These are phyloP conservation scores for Lentinula boryana DNA, from an alignment of 768 basidiomycete species.

Conservation along the genomic window DNA sequence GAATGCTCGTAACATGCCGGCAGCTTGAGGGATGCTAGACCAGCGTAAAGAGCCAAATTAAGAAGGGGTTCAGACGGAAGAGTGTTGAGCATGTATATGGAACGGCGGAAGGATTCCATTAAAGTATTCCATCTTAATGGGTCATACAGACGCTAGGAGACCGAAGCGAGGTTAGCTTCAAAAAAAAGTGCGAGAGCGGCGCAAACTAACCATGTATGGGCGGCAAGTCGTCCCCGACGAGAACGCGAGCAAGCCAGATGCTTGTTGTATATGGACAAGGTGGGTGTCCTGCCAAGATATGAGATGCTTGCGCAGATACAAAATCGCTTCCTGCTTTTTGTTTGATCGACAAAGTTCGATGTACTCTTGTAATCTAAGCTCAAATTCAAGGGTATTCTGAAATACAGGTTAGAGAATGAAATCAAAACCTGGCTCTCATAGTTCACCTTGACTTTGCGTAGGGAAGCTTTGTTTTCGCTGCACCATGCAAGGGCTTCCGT, in stretches of 20 bases:
- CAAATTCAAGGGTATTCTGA: conserved; percentile 94
- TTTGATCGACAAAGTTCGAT: conserved; percentile 80
- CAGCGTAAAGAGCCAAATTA: conserved; percentile 84
- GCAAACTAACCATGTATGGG: conserved; percentile 65
- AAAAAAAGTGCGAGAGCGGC: background rate
- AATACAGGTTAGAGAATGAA: background rate
- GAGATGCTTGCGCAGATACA: conserved; percentile 78
- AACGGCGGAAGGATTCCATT: conserved; percentile 72
- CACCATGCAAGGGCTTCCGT: conserved; percentile 93
- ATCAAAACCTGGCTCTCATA: background rate
- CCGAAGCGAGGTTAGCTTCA: conserved; percentile 2
- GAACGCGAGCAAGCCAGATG: conserved; percentile 73
- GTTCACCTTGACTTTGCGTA: conserved; percentile 83
- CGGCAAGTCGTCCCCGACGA: conserved; percentile 62
- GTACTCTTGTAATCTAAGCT: conserved; percentile 91
- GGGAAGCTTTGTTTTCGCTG: conserved; percentile 88
- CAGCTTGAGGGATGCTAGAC: conserved; percentile 84
- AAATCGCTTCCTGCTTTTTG: conserved; percentile 70
- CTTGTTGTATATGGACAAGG: conserved; percentile 68
- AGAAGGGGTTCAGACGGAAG: conserved; percentile 85
- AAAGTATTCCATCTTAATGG: conserved; percentile 70
- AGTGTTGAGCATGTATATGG: conserved; percentile 83
- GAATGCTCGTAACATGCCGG: conserved; percentile 69
- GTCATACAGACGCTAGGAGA: conserved; percentile 74
- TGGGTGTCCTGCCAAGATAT: conserved; percentile 81